A percentile compares a stretch with the other conserved stretches of the same genome.
Conservation (phyloP, 2,329 filamentous ascomycete genomes). For the Eutypa lata region DNA sequence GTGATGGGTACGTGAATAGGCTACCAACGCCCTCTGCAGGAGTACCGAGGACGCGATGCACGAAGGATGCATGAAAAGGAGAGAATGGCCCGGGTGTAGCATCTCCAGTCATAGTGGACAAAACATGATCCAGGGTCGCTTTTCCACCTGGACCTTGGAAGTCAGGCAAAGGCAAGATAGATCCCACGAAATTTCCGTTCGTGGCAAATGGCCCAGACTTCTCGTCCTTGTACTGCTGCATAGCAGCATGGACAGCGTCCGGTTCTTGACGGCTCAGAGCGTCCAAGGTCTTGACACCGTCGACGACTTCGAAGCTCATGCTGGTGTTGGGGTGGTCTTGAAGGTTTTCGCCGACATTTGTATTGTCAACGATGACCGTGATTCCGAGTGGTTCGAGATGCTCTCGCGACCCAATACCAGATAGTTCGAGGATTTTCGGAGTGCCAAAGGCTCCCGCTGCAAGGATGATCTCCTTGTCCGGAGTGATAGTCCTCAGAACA, state of each 20-base stretch:
- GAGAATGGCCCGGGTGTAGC: background rate
- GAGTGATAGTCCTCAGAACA: slow-evolving; percentile 13
- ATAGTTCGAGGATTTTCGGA: slow-evolving; percentile 35
- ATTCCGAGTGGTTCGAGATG: slow-evolving; percentile 30
- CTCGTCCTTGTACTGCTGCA: slow-evolving; percentile 6
- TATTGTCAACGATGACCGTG: slow-evolving; percentile 25
- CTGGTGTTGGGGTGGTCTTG: slow-evolving; percentile 32
- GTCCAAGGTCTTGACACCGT: slow-evolving; percentile 13
- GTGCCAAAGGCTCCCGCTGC: slow-evolving; percentile 35
- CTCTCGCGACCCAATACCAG: slow-evolving; percentile 31
- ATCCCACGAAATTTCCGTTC: slow-evolving; percentile 5
- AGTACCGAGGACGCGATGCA: background rate
- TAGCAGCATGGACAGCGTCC: slow-evolving; percentile 3
- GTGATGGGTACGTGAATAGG: background rate
- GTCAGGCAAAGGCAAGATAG: slow-evolving; percentile 2
- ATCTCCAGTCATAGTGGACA: background rate
- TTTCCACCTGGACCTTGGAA: background rate
- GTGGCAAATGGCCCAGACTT: slow-evolving; percentile 12
- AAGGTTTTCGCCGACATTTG: slow-evolving; percentile 33
- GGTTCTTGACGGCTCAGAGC: slow-evolving; percentile 7
- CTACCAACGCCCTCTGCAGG: background rate
- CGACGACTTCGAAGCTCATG: slow-evolving; percentile 13
- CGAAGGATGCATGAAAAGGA: background rate
- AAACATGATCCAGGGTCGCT: no score
- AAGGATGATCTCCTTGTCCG: slow-evolving; percentile 29